phyloP scores from a whole-genome alignment of 2,329 filamentous ascomycete genomes.

The Trichoderma polysporum region DNA sequence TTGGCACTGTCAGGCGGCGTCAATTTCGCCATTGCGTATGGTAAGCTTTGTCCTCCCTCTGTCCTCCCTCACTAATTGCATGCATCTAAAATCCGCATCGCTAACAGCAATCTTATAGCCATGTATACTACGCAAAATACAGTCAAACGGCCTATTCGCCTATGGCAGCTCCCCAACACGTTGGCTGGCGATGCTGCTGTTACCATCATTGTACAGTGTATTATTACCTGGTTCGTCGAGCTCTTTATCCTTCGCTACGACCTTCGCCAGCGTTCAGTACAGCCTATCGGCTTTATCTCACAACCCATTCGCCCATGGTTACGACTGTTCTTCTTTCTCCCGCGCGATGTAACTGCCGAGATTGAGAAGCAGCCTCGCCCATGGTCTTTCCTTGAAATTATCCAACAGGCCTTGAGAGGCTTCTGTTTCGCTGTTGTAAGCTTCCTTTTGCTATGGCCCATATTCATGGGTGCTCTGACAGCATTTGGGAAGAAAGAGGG shows the following conservation, averaged over 20 bases:
- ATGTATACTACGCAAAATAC: constrained; percentile 13
- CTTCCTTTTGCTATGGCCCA: constrained; percentile 3
- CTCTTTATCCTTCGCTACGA: constrained; percentile 8
- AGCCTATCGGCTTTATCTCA: constrained; percentile 2
- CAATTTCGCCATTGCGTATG: constrained; percentile 12
- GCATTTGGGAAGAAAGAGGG: constrained; percentile 2
- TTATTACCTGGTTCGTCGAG: constrained; percentile 15
- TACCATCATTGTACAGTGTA: constrained; percentile 6
- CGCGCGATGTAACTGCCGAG: not conserved
- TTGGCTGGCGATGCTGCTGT: constrained; percentile 9
- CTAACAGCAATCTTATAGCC: not conserved
- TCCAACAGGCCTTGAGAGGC: not conserved
- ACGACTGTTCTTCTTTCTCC: constrained; percentile 3
- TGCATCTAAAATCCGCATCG: not conserved
- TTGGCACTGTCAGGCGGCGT: constrained; percentile 3
- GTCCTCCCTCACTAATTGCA: not conserved
- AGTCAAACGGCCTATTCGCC: not conserved
- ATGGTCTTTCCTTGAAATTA: not conserved
- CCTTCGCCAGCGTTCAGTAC: not conserved
- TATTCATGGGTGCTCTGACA: constrained; percentile 5
- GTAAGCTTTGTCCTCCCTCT: not conserved
- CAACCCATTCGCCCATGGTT: not conserved
- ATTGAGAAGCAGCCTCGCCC: not conserved
- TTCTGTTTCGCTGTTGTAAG: constrained; percentile 4
- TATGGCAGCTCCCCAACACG: constrained; percentile 12